These are phyloP conservation scores for Lyophyllum decastes DNA, from an alignment of 768 basidiomycete genomes.

Conservation along the genomic window DNA sequence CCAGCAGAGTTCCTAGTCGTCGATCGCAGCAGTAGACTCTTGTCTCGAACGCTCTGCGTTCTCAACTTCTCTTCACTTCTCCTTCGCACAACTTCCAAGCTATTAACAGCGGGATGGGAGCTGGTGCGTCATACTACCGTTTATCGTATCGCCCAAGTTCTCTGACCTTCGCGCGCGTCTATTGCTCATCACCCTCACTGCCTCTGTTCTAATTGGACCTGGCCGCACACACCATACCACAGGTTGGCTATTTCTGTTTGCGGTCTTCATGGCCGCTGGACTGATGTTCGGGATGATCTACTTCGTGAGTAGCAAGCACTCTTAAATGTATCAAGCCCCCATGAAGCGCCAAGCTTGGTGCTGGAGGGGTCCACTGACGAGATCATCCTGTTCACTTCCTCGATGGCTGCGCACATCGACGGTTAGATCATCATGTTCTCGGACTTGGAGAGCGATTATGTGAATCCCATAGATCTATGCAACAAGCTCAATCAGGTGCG, in stretches of 20 bases:
- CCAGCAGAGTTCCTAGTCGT: background rate
- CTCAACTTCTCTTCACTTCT: background rate
- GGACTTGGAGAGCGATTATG: conserved; percentile 98
- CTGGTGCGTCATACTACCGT: background rate
- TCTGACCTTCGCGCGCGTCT: background rate
- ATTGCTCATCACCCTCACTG: background rate
- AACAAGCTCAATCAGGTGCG: conserved; percentile 95
- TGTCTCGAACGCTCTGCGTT: background rate
- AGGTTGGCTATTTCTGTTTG: conserved; percentile 98
- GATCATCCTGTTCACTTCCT: background rate
- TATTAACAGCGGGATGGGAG: background rate
- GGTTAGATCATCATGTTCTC: conserved; percentile 99
- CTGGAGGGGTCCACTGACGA: background rate
- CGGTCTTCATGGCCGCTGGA: conserved; percentile 92
- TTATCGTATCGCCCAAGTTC: background rate
- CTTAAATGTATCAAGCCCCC: background rate
- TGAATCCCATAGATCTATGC: conserved; percentile 99
- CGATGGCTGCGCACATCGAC: background rate
- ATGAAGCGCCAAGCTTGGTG: background rate
- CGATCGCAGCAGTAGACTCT: background rate
- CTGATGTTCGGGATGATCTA: conserved; percentile 98
- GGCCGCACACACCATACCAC: background rate
- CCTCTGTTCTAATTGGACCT: background rate
- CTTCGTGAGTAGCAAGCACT: conserved; percentile 71
- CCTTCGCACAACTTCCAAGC: background rate